Conservation (phyloP, 2,329 filamentous ascomycete species). For the Xylaria sp. region DNA sequence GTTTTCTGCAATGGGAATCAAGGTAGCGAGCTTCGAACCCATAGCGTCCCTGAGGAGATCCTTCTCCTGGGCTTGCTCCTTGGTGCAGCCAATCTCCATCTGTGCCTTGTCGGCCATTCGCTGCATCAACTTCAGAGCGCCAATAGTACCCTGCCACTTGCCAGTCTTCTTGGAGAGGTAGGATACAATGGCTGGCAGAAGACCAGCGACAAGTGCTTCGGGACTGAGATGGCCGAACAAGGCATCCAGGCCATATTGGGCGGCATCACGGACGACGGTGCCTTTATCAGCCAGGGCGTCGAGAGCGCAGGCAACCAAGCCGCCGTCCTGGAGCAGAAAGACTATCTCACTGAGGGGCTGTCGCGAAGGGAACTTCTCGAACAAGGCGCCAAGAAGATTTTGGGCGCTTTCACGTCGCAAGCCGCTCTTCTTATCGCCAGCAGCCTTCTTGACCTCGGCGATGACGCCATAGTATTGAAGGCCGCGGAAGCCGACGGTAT, state of each 20-base stretch:
- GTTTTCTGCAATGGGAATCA: slow-evolving; percentile 91
- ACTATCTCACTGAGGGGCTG: slow-evolving; percentile 83
- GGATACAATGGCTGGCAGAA: slow-evolving; percentile 78
- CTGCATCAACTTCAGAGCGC: slow-evolving; percentile 84
- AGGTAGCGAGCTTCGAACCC: slow-evolving; percentile 84
- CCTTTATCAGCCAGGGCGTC: slow-evolving; percentile 93
- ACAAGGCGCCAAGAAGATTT: slow-evolving; percentile 92
- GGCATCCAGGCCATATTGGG: slow-evolving; percentile 92
- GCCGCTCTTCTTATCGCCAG: slow-evolving; percentile 92
- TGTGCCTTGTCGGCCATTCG: slow-evolving; percentile 96
- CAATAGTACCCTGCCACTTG: slow-evolving; percentile 97
- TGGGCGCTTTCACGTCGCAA: slow-evolving; percentile 88
- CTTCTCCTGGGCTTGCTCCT: slow-evolving; percentile 87
- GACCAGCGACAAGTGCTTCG: slow-evolving; percentile 84
- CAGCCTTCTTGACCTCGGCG: slow-evolving; percentile 74
- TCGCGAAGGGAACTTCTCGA: slow-evolving; percentile 85
- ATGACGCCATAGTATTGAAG: slow-evolving; percentile 66
- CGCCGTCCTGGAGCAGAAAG: slow-evolving; percentile 83
- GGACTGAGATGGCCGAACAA: slow-evolving; percentile 82
- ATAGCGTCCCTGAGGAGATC: slow-evolving; percentile 90
- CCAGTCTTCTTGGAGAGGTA: slow-evolving; percentile 87
- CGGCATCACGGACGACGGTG: slow-evolving; percentile 86
- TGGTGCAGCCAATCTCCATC: slow-evolving; percentile 79
- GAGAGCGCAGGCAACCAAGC: slow-evolving; percentile 76
- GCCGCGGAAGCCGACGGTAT: slow-evolving; percentile 64